phyloP scores from a whole-genome alignment of 2,329 filamentous ascomycete genomes.

The Epichloe elymi region DNA sequence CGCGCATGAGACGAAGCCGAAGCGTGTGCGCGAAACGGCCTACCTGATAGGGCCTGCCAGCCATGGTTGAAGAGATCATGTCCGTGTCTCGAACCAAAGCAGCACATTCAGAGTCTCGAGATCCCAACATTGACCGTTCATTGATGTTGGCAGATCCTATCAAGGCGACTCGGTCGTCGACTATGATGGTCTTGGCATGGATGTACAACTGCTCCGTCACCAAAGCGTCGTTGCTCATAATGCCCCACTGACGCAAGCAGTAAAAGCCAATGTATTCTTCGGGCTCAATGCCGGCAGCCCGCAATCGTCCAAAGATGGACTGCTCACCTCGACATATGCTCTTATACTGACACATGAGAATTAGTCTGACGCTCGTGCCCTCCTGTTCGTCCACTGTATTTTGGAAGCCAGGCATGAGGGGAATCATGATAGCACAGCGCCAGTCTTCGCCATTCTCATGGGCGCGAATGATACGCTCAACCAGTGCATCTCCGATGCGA shows the following conservation, averaged over 20 bases:
- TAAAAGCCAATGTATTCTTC: constrained; percentile 96
- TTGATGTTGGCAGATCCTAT: constrained; percentile 99
- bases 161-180: constrained; percentile 83
- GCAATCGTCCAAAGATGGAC: constrained; percentile 81
- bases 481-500: constrained; percentile 84
- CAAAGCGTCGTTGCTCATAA: constrained; percentile 70
- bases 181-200: constrained; percentile 91
- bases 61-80: constrained; percentile 88
- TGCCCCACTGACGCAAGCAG: constrained; percentile 82
- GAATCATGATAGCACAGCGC: constrained; percentile 81
- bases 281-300: constrained; percentile 70
- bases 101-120: constrained; percentile 82
- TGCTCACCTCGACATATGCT: constrained; percentile 88
- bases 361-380: constrained; percentile 84
- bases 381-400: constrained; percentile 91
- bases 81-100: constrained; percentile 85
- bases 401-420: constrained; percentile 96
- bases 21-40: constrained; percentile 87
- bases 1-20: constrained; percentile 86
- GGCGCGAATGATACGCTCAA: constrained; percentile 79
- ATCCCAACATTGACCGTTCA: constrained; percentile 87
- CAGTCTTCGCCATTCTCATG: constrained; percentile 76
- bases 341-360: constrained; percentile 93
- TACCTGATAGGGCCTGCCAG: constrained; percentile 74
- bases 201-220: constrained; percentile 97